A percentile compares a stretch with the other conserved stretches of the same genome.
These are phyloP conservation scores for Oryza punctata DNA, from an alignment of 176 grass and related monocot genomes.

Conservation along the genomic window DNA sequence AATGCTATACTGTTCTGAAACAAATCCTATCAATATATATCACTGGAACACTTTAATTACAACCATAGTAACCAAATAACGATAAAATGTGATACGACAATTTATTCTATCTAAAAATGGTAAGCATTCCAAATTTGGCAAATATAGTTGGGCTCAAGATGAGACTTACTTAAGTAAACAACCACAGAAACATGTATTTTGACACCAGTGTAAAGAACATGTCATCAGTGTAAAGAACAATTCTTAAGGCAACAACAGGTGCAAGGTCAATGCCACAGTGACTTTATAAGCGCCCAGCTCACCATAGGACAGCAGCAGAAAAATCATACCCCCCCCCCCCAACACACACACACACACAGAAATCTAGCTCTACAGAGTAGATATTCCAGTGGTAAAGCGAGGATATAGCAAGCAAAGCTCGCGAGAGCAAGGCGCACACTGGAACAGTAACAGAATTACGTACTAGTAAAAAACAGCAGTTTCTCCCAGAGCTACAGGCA, in stretches of 20 bases:
- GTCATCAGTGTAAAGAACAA: neutral
- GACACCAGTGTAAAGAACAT: neutral
- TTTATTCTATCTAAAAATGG: neutral
- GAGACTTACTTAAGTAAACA: neutral
- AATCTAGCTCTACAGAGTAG: neutral
- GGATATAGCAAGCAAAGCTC: neutral
- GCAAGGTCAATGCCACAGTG: neutral
- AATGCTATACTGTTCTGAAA: neutral
- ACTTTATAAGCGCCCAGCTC: neutral
- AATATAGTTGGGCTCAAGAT: neutral
- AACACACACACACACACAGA: too few species aligned
- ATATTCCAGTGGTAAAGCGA: too few species aligned
- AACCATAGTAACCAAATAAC: neutral
- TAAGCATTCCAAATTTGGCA: neutral
- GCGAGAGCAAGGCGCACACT: neutral
- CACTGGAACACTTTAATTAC: neutral
- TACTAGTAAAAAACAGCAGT: neutral
- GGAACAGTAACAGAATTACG: neutral
- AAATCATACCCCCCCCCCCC: neutral
- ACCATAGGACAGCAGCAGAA: neutral
- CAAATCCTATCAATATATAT: conserved; percentile 14
- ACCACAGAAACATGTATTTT: neutral
- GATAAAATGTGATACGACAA: neutral
- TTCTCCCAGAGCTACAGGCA: neutral
- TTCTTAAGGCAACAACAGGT: neutral